Evolutionary conservation across 345 rosid genomes (phyloP).

Genomic region (Carallia pectinifolia): DNA sequence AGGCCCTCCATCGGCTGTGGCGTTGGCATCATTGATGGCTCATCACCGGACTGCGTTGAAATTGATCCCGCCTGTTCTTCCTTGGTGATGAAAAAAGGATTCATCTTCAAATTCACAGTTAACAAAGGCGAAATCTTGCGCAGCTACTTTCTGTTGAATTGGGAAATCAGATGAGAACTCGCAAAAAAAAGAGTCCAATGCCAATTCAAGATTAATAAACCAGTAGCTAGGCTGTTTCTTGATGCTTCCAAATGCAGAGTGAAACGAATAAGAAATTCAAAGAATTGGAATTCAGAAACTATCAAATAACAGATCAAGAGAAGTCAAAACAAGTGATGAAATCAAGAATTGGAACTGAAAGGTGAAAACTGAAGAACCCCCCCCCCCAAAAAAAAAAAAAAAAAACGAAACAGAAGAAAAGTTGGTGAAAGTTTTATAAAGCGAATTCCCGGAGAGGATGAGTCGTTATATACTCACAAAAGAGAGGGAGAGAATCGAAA

Average conservation of each 20-base stretch:
- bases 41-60: conserved; percentile 20
- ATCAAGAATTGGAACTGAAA: too few relatives aligned
- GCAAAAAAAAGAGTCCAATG: too few relatives aligned
- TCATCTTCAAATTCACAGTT: conserved; percentile 29
- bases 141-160: not conserved
- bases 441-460: not conserved
- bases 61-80: conserved; percentile 39
- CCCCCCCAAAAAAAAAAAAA: too few relatives aligned
- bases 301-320: too few relatives aligned
- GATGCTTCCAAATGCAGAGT: not conserved
- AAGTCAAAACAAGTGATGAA: too few relatives aligned
- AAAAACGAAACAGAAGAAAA: not conserved
- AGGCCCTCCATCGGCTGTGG: conserved; percentile 78
- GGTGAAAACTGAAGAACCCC: too few relatives aligned
- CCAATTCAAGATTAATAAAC: not conserved
- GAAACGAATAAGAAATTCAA: too few relatives aligned
- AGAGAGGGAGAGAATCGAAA: too few relatives aligned
- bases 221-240: not conserved
- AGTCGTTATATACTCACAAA: not conserved
- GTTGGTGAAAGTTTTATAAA: not conserved
- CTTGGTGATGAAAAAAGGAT: conserved; percentile 40
- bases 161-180: too few relatives aligned
- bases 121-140: not conserved
- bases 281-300: too few relatives aligned
- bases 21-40: conserved; percentile 13